These are phyloP conservation scores for Fraxinus baroniana DNA, from an alignment of 305 asterid genomes.

Conservation along the genomic window DNA sequence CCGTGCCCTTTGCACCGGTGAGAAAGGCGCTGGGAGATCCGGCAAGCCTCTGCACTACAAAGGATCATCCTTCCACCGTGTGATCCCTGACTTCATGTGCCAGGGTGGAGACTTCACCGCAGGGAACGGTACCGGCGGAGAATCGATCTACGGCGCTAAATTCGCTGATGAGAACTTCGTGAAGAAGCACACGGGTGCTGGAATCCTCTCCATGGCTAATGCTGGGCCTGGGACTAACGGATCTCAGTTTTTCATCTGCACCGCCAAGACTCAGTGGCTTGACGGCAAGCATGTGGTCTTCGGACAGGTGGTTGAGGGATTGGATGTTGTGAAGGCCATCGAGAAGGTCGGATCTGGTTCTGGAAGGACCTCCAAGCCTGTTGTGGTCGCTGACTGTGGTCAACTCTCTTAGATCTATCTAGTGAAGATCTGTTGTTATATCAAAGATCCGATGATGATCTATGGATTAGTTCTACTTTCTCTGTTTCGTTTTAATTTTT, in stretches of 20 bases:
- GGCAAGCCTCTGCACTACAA: slow-evolving; percentile 77
- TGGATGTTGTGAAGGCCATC: slow-evolving; percentile 48
- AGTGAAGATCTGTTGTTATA: slow-evolving; percentile 18
- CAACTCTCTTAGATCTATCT: slow-evolving; percentile 37
- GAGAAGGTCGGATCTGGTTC: slow-evolving; percentile 64
- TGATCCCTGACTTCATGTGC: slow-evolving; percentile 71
- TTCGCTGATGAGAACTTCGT: slow-evolving; percentile 64
- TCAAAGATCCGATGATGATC: slow-evolving; percentile 43
- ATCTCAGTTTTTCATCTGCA: slow-evolving; percentile 66
- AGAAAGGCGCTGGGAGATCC: slow-evolving; percentile 49
- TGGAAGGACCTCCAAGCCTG: slow-evolving; percentile 52
- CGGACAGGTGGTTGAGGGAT: slow-evolving; percentile 59
- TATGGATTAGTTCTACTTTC: not conserved
- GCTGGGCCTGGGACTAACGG: slow-evolving; percentile 69
- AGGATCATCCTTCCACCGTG: slow-evolving; percentile 63
- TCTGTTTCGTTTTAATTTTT: not conserved
- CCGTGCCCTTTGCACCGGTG: slow-evolving; percentile 73
- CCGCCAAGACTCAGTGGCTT: slow-evolving; percentile 66
- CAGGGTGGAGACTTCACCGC: slow-evolving; percentile 76
- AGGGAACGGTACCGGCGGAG: slow-evolving; percentile 75
- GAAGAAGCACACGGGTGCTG: slow-evolving; percentile 70
- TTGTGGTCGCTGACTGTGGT: slow-evolving; percentile 56
- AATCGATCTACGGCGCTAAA: slow-evolving; percentile 61
- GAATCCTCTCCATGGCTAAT: slow-evolving; percentile 66
- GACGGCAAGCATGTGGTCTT: slow-evolving; percentile 75